phyloP scores from a whole-genome alignment of 495 filamentous ascomycete species.

The Haplographium delicatum region DNA sequence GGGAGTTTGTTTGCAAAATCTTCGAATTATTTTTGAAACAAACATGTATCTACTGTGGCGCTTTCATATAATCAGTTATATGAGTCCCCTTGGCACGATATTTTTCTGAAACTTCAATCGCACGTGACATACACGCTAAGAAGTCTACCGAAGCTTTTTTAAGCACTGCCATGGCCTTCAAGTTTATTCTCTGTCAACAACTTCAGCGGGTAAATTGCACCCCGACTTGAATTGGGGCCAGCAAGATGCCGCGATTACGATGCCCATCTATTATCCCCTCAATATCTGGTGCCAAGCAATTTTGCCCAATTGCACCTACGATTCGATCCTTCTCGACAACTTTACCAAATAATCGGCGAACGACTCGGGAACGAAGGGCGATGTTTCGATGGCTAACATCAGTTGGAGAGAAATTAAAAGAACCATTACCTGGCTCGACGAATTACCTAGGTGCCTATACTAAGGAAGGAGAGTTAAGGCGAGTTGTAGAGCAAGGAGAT shows the following conservation, averaged over 20 bases:
- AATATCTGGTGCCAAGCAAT: conserved; percentile 10
- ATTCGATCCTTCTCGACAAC: conserved; percentile 23
- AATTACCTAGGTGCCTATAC: conserved; percentile 26
- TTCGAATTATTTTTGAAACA: too few relatives aligned
- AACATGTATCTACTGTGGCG: too few relatives aligned
- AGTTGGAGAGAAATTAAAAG: conserved; percentile 10
- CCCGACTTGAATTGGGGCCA: conserved; percentile 4
- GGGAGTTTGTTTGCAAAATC: too few relatives aligned
- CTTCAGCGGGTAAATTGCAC: background rate
- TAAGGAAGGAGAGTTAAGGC: conserved; percentile 14
- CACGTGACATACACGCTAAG: too few relatives aligned
- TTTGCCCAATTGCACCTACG: conserved; percentile 9
- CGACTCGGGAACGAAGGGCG: conserved; percentile 9
- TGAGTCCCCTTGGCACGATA: too few relatives aligned
- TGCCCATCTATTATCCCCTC: conserved; percentile 9
- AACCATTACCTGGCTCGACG: conserved; percentile 20
- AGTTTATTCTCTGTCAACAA: background rate
- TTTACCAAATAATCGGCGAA: conserved; percentile 10
- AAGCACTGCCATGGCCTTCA: background rate
- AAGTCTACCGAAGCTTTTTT: too few relatives aligned
- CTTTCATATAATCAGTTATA: too few relatives aligned
- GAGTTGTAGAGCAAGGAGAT: conserved; percentile 10
- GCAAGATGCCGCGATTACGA: conserved; percentile 23
- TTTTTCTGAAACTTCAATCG: too few relatives aligned
- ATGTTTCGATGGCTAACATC: conserved; percentile 22